Evolutionary conservation across 2,329 filamentous ascomycete genomes (phyloP), one percentile per base, ranked within the genome.

Genomic region (Nemania abortiva): DNA sequence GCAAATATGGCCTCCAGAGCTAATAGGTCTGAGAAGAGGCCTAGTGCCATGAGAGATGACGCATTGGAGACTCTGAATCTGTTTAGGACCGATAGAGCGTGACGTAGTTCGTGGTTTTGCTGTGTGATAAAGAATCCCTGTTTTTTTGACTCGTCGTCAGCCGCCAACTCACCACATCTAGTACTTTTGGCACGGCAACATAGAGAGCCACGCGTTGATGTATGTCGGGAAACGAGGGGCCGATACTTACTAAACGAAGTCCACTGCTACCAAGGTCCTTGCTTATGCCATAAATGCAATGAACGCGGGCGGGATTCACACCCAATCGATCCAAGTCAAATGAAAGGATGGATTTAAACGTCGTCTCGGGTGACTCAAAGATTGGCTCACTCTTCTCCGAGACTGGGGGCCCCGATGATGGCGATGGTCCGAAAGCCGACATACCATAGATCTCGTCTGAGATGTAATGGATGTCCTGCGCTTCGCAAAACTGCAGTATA

Each of bases 391-490:
- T 65, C 39, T 65, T 60, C 56, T 65, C 63, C 13, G 63, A 60
- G 37, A 39, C 1, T 37, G 56, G 37, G 6, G 27, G 6, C 4
- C n/a, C 7, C 2, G 63, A 49, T 6, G 56, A 45, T 20, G 62
- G 27, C 39, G 39, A 34, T 15, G 63, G 56, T 7, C 63, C 63
- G 39, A 65, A 65, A 20, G 63, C 59, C 9, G 63, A 65, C 63
- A 65, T 60, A 13, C 55, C 63, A 13, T 65, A 65, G 24, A 65
- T 65, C 56, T 65, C 63, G 50, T 65, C 63, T 6, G 63, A 65
- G 27, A 65, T 65, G 22, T 65, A 65, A 15, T 60, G 55, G n/a
- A 65, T 54, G 27, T 65, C 63, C 6, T 55, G 49, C 4, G 34
- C 49, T 10, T 65, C 63, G 56, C 63, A 65, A 29, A 65, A 65